Conservation (phyloP, 2,329 filamentous ascomycete genomes). For the Epichloe sp. region DNA sequence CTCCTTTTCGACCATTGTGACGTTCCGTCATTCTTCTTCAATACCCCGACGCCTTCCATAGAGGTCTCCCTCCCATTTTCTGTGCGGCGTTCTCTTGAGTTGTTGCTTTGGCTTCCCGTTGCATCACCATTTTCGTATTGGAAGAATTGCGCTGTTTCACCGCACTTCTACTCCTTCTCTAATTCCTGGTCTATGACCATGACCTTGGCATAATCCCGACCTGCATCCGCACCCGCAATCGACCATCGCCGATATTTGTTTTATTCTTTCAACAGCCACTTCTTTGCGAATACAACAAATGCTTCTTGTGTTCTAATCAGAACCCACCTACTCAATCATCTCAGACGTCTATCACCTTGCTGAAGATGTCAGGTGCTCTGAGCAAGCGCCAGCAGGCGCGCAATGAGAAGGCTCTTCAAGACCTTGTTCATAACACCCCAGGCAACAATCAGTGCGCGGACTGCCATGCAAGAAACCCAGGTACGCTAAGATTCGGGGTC, state of each 20-base stretch:
- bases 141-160: neutral
- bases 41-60: neutral
- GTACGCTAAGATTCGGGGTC: constrained; percentile 34
- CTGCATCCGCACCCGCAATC: neutral
- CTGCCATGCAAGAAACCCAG: constrained; percentile 82
- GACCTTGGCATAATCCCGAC: neutral
- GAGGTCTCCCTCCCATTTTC: neutral
- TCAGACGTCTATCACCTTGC: neutral
- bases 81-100: neutral
- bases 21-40: neutral
- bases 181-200: neutral
- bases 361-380: constrained; percentile 55
- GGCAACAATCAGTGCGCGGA: constrained; percentile 94
- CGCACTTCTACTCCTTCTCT: neutral
- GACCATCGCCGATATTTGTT: neutral
- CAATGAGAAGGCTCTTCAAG: constrained; percentile 84
- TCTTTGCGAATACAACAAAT: neutral
- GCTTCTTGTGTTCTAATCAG: neutral
- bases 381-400: constrained; percentile 97
- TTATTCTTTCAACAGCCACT: neutral
- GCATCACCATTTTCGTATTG: neutral
- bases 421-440: constrained; percentile 67
- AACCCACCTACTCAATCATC: neutral
- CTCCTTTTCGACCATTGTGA: constrained; percentile 4
- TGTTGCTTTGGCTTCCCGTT: neutral